phyloP scores from a whole-genome alignment of 2,329 filamentous ascomycete species.

The Zasmidium cellare region DNA sequence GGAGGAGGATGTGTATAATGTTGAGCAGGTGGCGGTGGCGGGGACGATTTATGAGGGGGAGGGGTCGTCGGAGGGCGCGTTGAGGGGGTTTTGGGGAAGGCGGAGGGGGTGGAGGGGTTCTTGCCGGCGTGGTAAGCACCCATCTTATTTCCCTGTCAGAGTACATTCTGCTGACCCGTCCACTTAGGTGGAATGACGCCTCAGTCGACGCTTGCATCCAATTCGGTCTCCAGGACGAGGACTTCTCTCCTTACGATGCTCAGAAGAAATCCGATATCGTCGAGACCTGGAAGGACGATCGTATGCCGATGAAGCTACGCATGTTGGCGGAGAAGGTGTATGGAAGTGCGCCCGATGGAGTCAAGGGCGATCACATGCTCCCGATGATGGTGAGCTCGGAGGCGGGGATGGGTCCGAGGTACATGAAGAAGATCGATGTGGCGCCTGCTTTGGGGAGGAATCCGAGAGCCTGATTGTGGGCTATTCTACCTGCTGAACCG shows the following conservation, averaged over 20 bases:
- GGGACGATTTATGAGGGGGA: constrained; percentile 15
- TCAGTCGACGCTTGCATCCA: constrained; percentile 16
- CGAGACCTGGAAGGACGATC: constrained; percentile 13
- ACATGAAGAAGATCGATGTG: no score
- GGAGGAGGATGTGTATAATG: constrained; percentile 18
- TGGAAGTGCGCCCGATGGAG: background rate
- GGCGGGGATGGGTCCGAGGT: background rate
- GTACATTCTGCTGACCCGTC: no score
- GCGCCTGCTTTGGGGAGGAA: no score
- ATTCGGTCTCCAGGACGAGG: constrained; percentile 2
- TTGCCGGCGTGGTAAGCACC: no score
- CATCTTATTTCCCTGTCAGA: no score
- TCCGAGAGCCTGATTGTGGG: no score
- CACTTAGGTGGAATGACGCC: constrained; percentile 14
- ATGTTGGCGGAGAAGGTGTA: constrained; percentile 11
- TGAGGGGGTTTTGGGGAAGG: constrained; percentile 6
- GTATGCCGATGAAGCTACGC: constrained; percentile 12
- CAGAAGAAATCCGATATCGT: constrained; percentile 17
- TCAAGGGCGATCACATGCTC: background rate
- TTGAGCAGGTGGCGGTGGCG: constrained; percentile 12
- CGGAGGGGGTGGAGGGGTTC: no score
- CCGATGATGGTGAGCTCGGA: background rate
- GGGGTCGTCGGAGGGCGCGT: constrained; percentile 12
- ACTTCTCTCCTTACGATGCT: constrained; percentile 2
- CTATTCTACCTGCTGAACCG: no score